Evolutionary conservation across 2,329 filamentous ascomycete species (phyloP), one percentile per base, ranked within the genome.

Genomic region (Xylariomycetidae sp.): DNA sequence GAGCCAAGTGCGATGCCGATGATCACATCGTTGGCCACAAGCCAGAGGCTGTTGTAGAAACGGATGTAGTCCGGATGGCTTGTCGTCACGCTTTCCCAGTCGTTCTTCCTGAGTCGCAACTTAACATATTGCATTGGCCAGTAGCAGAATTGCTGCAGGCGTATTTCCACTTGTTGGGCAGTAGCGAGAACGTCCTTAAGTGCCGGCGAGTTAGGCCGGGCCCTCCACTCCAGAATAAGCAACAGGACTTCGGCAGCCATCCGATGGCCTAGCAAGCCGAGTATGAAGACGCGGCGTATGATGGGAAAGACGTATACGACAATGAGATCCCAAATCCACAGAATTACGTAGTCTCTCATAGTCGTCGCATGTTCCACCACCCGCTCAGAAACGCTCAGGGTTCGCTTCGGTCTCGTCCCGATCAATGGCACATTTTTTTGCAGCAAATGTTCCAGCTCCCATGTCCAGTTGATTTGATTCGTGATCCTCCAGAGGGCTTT

Each of bases 1-100:
- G 88, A 94, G 0, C 92, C 94, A 6, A 98, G 65, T 2, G 92
- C 92, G 46, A 98, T 96, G 16, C 92, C 94, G 39, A 98, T 97
- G 45, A 98, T 98, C 29, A 98, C 85, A 63, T 98, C 92, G 64
- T 98, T 98, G 18, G 89, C 89, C 15, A 98, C 92, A 7, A 98
- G 83, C 92, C 92, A 98, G 4, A 98, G 69, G 53, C 88, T 96
- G 59, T 98, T 98, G 66, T 97, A 98, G 62, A 98, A 98, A 12
- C 92, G 84, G 46, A 98, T 98, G 58, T 98, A 98, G 59, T 98
- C 92, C 1, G 90, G 88, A 59, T 98, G 90, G 50, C 84, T 95
- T 30, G 84, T 92, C 1, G 89, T 96, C 35, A 97, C 85, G 57
- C 90, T 97, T 38, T 88, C 86, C 90, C 92, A 97, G 49, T 94